phyloP scores from a whole-genome alignment of 176 grass and related monocot species.

The Alopecurus myosuroides region DNA sequence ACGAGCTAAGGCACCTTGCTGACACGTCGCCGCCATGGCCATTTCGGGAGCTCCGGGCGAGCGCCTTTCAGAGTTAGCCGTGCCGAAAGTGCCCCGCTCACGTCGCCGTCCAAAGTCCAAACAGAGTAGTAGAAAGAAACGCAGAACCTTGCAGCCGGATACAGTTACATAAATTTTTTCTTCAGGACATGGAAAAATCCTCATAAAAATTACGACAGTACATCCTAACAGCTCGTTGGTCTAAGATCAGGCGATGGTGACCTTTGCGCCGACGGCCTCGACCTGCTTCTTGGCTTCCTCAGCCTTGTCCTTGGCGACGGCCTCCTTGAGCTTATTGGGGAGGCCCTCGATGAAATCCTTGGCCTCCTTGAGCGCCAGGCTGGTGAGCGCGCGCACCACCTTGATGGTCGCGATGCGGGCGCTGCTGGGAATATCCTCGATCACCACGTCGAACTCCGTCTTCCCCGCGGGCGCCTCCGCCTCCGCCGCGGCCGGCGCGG shows the following conservation, averaged over 20 bases:
- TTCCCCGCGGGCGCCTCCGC: constrained; percentile 23
- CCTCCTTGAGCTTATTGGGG: constrained; percentile 67
- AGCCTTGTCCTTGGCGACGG: constrained; percentile 47
- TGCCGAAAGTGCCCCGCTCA: constrained; percentile 18
- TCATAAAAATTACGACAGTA: no score
- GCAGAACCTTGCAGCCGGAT: no score
- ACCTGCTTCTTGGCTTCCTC: constrained; percentile 53
- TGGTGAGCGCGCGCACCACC: no score
- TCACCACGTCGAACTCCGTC: constrained; percentile 51
- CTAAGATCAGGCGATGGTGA: constrained; percentile 21
- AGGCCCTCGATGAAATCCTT: constrained; percentile 58
- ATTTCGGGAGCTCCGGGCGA: neutral
- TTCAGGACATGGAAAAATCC: no score
- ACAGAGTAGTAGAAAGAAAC: neutral
- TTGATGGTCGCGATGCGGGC: no score
- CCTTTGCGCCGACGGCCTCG: constrained; percentile 56
- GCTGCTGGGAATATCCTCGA: constrained; percentile 57
- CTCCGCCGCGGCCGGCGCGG: neutral
- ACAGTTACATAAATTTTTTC: no score
- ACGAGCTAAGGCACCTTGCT: neutral
- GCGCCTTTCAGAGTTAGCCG: constrained; percentile 25
- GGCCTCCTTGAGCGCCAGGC: no score
- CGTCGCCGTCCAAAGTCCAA: neutral
- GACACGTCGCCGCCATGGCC: neutral
- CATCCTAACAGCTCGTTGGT: neutral